Percentiles rank a stretch among this genome's conserved stretches.
These are phyloP conservation scores for Phragmites australis DNA, from an alignment of 176 grass and related monocot species.

Conservation along the genomic window DNA sequence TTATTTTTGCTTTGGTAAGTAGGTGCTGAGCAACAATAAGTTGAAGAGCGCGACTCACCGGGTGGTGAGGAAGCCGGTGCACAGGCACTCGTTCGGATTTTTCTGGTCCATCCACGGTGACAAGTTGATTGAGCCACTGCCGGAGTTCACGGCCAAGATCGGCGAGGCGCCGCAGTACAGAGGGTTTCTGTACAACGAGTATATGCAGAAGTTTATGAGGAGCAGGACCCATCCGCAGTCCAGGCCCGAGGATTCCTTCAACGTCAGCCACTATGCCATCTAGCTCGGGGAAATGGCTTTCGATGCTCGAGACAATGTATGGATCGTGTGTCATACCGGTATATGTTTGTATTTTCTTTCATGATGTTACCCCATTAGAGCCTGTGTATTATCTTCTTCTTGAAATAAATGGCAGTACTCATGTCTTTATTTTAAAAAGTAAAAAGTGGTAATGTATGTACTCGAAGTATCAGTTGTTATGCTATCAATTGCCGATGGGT, in stretches of 20 bases:
- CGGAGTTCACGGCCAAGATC: constrained; percentile 20
- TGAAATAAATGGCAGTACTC: too few relatives aligned
- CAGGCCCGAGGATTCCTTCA: constrained; percentile 14
- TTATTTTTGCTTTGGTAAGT: neutral
- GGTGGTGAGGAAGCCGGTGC: constrained; percentile 38
- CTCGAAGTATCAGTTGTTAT: too few relatives aligned
- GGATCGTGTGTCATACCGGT: too few relatives aligned
- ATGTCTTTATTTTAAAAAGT: too few relatives aligned
- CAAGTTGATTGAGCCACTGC: constrained; percentile 49
- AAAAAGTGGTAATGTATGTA: too few relatives aligned
- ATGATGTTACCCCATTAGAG: too few relatives aligned
- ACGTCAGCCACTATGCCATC: constrained; percentile 36
- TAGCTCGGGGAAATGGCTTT: too few relatives aligned
- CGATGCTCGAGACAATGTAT: too few relatives aligned
- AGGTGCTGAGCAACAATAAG: constrained; percentile 35
- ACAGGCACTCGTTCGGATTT: constrained; percentile 36
- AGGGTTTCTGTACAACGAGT: constrained; percentile 33
- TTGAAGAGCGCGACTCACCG: constrained; percentile 41
- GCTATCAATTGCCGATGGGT: too few relatives aligned
- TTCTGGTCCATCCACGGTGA: constrained; percentile 23
- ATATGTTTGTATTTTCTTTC: too few relatives aligned
- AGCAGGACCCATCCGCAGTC: constrained; percentile 36
- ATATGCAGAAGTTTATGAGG: constrained; percentile 10
- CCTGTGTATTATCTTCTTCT: too few relatives aligned
- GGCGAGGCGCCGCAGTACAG: constrained; percentile 30